Evolutionary conservation across 140 eudicot species (phyloP), one percentile per base, ranked within the genome.

Genomic region (Erigeron philadelphicus): DNA sequence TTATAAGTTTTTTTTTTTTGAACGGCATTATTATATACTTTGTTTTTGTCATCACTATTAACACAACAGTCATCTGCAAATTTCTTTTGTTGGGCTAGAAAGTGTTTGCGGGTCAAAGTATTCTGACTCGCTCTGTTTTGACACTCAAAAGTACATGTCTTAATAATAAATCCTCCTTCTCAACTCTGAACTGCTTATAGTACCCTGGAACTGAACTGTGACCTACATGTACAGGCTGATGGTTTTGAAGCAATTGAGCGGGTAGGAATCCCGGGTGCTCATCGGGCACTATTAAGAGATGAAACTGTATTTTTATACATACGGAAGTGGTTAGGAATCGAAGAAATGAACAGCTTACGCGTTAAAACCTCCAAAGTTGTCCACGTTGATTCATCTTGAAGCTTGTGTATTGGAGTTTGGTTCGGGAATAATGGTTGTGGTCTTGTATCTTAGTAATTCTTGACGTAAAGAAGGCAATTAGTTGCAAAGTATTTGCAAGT

Each of bases 181-280:
- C 18, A 55, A 1, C 11, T 8, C 40, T 0, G 7, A 8, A 18
- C 19, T 1, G 58, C 58, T 9, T 9, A n/a, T 15, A 23, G 12
- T 50, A 50, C 48, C 65, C 8, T 1, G 40, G 54, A 43, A 55
- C 43, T 48, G 13, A 47, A 62, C 1, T 49, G 31, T 50, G 62
- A 19, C 23, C 40, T 42, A 50, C 61, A 41, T 72, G 16, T 8
- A 66, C 84, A 91, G 97, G 98, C 90, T 1, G 98, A 92, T 76
- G 87, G 84, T 74, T 89, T 86, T 76, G 82, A 69, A 52, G 95
- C 98, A 5, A 75, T 68, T 13, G 95, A 82, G 71, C 81, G 98
- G 67, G 93, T 80, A 8, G 98, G 93, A 65, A 75, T 92, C 16
- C 60, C 75, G 1, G 90, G 77, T 61, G 67, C 82, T 69, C 97